phyloP scores from a whole-genome alignment of 2,329 filamentous ascomycete genomes.

The Drechslerella coelobrocha region DNA sequence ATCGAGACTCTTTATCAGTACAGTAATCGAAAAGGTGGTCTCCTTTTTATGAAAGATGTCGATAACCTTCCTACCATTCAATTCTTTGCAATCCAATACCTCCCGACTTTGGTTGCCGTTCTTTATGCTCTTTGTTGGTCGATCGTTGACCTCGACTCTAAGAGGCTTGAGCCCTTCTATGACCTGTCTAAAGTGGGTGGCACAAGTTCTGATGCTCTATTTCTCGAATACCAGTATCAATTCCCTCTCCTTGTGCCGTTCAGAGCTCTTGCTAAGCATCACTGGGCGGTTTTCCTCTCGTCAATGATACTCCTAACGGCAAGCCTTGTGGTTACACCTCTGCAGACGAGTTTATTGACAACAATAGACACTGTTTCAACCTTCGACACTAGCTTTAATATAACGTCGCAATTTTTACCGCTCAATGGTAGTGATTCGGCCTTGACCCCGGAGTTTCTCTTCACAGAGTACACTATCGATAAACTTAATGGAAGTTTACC shows the following conservation, averaged over 20 bases:
- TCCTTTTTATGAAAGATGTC: slow-evolving; percentile 29
- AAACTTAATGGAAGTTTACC: slow-evolving; percentile 14
- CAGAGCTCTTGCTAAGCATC: slow-evolving; percentile 14
- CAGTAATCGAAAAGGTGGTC: slow-evolving; percentile 3
- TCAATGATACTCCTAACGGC: slow-evolving; percentile 15
- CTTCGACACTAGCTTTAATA: slow-evolving; percentile 17
- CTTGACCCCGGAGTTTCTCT: slow-evolving; percentile 19
- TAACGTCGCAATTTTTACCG: slow-evolving; percentile 19
- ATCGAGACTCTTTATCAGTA: slow-evolving; percentile 66
- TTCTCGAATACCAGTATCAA: slow-evolving; percentile 35
- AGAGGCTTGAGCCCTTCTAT: slow-evolving; percentile 42
- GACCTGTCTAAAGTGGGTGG: slow-evolving; percentile 14
- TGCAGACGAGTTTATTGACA: slow-evolving; percentile 28
- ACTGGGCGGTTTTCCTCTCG: slow-evolving; percentile 32
- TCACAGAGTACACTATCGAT: slow-evolving; percentile 19
- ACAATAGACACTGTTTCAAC: slow-evolving; percentile 11
- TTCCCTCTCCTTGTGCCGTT: slow-evolving; percentile 27
- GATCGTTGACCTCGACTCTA: slow-evolving; percentile 35
- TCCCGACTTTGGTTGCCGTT: slow-evolving; percentile 35
- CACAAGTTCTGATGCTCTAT: slow-evolving; percentile 12
- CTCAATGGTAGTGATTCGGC: slow-evolving; percentile 24
- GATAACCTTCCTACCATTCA: slow-evolving; percentile 5
- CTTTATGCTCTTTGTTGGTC: slow-evolving; percentile 31
- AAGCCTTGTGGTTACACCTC: slow-evolving; percentile 12
- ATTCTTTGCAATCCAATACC: slow-evolving; percentile 36